Conservation (phyloP, 2,329 filamentous ascomycete genomes). For the Sclerotinia trifoliorum region DNA sequence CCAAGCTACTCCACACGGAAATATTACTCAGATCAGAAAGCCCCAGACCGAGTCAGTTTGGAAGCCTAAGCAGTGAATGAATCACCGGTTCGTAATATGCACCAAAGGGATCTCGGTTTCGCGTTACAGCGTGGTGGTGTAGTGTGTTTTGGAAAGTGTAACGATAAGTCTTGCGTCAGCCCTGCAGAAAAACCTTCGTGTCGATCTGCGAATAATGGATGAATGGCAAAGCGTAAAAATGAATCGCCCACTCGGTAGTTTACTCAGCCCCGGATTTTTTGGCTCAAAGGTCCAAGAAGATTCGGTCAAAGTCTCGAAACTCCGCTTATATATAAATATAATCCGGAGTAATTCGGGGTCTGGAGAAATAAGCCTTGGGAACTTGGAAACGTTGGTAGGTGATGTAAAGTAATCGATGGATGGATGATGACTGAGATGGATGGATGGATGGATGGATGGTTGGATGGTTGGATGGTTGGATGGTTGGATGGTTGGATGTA, state of each 20-base stretch:
- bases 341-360: slow-evolving; percentile 15
- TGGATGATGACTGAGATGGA: slow-evolving; percentile 7
- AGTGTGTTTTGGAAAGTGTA: slow-evolving; percentile 6
- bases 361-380: slow-evolving; percentile 11
- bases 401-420: slow-evolving; percentile 2
- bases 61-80: slow-evolving; percentile 5
- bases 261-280: slow-evolving; percentile 9
- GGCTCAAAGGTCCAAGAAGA: neutral
- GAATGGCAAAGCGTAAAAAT: slow-evolving; percentile 3
- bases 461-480: neutral
- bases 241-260: slow-evolving; percentile 9
- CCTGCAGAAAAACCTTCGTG: slow-evolving; percentile 12
- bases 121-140: neutral
- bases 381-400: neutral
- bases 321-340: slow-evolving; percentile 20
- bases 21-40: slow-evolving; percentile 6
- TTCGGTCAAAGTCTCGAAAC: neutral
- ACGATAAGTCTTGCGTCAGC: slow-evolving; percentile 23
- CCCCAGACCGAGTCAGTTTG: slow-evolving; percentile 12
- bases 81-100: slow-evolving; percentile 16
- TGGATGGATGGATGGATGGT: no score
- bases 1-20: neutral
- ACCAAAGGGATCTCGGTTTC: slow-evolving; percentile 13
- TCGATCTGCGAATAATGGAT: slow-evolving; percentile 13
- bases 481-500: neutral